A percentile compares a stretch with the other conserved stretches of the same genome.
phyloP scores from a whole-genome alignment of 2,329 filamentous ascomycete species.

The Stagonosporopsis chrysanthemi region DNA sequence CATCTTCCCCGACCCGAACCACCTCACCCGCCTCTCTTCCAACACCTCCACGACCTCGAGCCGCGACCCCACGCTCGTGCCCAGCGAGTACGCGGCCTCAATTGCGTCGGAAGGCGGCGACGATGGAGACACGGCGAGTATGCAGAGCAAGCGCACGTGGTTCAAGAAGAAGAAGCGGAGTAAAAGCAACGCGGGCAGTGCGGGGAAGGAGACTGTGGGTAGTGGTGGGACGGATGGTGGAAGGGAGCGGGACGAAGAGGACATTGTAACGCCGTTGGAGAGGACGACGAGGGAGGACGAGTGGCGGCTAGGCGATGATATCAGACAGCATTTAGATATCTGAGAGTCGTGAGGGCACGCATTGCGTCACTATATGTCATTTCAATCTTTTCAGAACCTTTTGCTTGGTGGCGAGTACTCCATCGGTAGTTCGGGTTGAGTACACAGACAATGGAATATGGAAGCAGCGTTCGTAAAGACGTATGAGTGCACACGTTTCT shows the following conservation, averaged over 20 bases:
- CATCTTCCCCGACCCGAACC: slow-evolving; percentile 28
- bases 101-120: slow-evolving; percentile 30
- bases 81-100: slow-evolving; percentile 38
- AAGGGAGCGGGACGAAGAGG: slow-evolving; percentile 52
- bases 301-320: slow-evolving; percentile 85
- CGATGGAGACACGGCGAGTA: slow-evolving; percentile 43
- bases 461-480: too few relatives aligned
- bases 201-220: slow-evolving; percentile 40
- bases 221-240: slow-evolving; percentile 40
- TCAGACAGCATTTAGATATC: slow-evolving; percentile 78
- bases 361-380: neutral
- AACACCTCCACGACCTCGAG: slow-evolving; percentile 37
- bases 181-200: slow-evolving; percentile 40
- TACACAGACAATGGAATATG: too few relatives aligned
- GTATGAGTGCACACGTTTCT: neutral
- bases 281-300: slow-evolving; percentile 61
- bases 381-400: too few relatives aligned
- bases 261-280: slow-evolving; percentile 59
- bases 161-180: slow-evolving; percentile 45
- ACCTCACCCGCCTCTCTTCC: slow-evolving; percentile 32
- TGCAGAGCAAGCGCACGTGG: slow-evolving; percentile 45
- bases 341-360: slow-evolving; percentile 48
- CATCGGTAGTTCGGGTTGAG: too few relatives aligned
- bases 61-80: slow-evolving; percentile 32
- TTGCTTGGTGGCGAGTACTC: too few relatives aligned